These are phyloP conservation scores for Paramyrothecium roridum DNA, from an alignment of 2,329 filamentous ascomycete species.

Conservation along the genomic window DNA sequence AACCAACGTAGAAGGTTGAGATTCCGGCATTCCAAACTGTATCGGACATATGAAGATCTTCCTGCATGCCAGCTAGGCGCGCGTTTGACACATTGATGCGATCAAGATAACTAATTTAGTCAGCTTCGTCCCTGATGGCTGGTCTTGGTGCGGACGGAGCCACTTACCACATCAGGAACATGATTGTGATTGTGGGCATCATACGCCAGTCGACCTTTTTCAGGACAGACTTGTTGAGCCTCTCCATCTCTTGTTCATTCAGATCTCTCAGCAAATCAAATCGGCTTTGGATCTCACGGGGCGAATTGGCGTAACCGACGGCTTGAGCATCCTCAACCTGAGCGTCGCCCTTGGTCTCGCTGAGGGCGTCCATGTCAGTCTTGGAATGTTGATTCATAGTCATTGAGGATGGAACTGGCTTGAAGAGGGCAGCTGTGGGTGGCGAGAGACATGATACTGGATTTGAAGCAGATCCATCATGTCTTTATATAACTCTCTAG, in stretches of 20 bases:
- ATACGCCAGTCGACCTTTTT: background rate
- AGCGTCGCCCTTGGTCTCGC: background rate
- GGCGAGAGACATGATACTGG: background rate
- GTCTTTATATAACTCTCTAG: background rate
- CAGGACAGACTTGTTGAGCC: background rate
- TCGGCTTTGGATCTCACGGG: background rate
- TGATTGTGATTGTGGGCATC: conserved; percentile 1
- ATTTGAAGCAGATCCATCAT: background rate
- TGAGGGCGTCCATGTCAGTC: background rate
- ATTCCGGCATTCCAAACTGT: background rate
- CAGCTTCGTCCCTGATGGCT: background rate
- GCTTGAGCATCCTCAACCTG: background rate
- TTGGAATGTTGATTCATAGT: background rate
- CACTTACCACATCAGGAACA: conserved; percentile 2
- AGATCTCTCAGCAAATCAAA: background rate
- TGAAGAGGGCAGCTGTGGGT: background rate
- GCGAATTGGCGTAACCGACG: background rate
- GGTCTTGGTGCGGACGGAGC: background rate
- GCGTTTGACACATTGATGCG: conserved; percentile 1
- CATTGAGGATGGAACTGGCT: background rate
- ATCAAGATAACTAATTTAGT: background rate
- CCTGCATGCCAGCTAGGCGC: background rate
- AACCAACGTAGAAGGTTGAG: conserved; percentile 1
- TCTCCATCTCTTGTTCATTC: background rate
- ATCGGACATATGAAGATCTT: conserved; percentile 2